A percentile compares a stretch with the other conserved stretches of the same genome.
phyloP scores from a whole-genome alignment of 148 eudicot genomes.

The Camellia japonica region DNA sequence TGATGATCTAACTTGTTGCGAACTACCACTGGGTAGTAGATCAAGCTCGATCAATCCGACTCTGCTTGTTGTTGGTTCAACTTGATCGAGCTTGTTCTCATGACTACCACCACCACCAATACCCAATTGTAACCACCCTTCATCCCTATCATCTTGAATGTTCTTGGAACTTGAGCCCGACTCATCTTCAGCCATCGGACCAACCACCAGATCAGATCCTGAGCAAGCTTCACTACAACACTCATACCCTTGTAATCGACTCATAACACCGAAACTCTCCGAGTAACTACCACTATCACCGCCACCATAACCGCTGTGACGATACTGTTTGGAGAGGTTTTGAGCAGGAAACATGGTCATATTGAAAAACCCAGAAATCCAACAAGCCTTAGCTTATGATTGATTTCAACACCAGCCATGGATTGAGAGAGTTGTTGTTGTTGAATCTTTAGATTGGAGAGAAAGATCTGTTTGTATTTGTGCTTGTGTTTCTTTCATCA shows the following conservation, averaged over 20 bases:
- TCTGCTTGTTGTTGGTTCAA: conserved; percentile 1
- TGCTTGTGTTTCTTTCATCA: too few relatives aligned
- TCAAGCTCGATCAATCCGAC: conserved; percentile 34
- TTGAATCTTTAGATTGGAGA: conserved; percentile 7
- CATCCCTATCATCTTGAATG: conserved; percentile 24
- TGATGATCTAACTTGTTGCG: conserved; percentile 11
- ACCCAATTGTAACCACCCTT: conserved; percentile 74
- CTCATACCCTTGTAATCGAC: conserved; percentile 24
- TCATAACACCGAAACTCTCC: conserved; percentile 23
- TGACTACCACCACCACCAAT: conserved; percentile 31
- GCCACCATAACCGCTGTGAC: conserved; percentile 10
- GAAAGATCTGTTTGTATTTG: conserved; percentile 7
- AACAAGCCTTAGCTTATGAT: neutral
- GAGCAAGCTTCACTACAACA: neutral
- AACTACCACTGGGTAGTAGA: conserved; percentile 22
- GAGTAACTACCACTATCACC: conserved; percentile 13
- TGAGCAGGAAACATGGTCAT: conserved; percentile 60
- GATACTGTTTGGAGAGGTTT: conserved; percentile 20
- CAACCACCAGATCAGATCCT: conserved; percentile 14
- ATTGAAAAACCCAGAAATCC: conserved; percentile 16
- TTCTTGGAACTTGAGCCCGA: conserved; percentile 29
- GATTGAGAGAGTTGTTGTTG: neutral
- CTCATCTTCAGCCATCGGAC: conserved; percentile 39
- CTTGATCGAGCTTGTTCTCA: neutral
- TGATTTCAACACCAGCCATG: conserved; percentile 15